These are phyloP conservation scores for Neophaeococcomyces mojaviensis DNA, from an alignment of 2,329 filamentous ascomycete genomes.

Conservation along the genomic window DNA sequence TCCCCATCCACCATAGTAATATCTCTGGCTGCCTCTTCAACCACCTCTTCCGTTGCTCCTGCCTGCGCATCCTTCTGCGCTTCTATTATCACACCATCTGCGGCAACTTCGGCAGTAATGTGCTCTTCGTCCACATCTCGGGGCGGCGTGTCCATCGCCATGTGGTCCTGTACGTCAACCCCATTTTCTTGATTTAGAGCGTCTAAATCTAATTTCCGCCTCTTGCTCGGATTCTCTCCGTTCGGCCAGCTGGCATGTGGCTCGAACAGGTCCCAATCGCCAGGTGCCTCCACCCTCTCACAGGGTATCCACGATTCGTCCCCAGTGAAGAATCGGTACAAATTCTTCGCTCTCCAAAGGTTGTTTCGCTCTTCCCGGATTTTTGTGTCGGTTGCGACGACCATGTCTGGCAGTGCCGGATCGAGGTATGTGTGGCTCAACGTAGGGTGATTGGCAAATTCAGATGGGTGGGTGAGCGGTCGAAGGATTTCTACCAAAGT, in stretches of 20 bases:
- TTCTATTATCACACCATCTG: neutral
- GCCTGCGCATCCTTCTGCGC: neutral
- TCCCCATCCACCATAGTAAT: neutral
- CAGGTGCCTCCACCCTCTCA: conserved; percentile 43
- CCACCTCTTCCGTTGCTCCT: neutral
- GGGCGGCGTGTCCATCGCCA: neutral
- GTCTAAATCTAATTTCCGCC: conserved; percentile 16
- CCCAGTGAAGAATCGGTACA: conserved; percentile 52
- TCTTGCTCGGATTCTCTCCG: conserved; percentile 7
- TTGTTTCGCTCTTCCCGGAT: conserved; percentile 50
- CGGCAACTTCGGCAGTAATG: neutral
- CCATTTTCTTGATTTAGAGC: conserved; percentile 7
- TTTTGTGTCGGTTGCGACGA: conserved; percentile 48
- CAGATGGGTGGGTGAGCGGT: conserved; percentile 55
- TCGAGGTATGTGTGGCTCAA: conserved; percentile 53
- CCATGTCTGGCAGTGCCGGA: conserved; percentile 51
- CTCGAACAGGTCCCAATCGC: conserved; percentile 43
- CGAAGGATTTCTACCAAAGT: conserved; percentile 45
- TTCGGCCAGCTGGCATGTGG: conserved; percentile 19
- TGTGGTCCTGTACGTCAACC: neutral
- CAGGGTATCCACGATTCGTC: conserved; percentile 54
- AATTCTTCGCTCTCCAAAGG: conserved; percentile 50
- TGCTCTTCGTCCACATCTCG: conserved; percentile 13
- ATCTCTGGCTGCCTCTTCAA: neutral
- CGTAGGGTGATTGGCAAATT: conserved; percentile 52